Base-by-base conservation (phyloP, 495 filamentous ascomycete genomes). In the Monascus purpureus region DNA sequence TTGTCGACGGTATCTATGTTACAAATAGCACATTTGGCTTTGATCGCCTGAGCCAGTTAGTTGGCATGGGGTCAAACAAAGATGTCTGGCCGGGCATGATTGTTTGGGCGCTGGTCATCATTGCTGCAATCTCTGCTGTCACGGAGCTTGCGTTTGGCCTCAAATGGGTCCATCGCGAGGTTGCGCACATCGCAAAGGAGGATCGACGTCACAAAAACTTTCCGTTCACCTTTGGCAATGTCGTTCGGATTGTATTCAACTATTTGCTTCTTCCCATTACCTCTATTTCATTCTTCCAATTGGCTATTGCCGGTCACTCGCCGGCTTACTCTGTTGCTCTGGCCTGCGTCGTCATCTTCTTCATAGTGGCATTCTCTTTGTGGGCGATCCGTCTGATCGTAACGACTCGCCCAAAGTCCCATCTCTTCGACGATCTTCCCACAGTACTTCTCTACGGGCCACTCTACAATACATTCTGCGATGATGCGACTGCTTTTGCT, bases 21-120 rank as follows among this genome's bases (percentile, higher is more conserved):
- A 46, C 62, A 32, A 65, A 68, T 34, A 78, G 73, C 14, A 71
- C 67, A 1, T 86, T 88, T 46, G 90, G 90, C 9, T 60, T 96
- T 20, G 74, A 88, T 38, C 66, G 67, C 14, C 55, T 84, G 49
- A 76, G 79, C 27, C 86, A 94, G 42, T 64, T 85, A 37, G 75
- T 90, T n/a, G 90, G 92, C 8, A 77, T 96, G 69, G 57, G 63
- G 14, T 54, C 69, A 9, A 65, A 73, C 11, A 60, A 78, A 36
- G 88, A 97, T 51, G 76, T 96, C 28, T 96, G 90, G 90, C 80
- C 82, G 8, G 83, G 83, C 25, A 84, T 90, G 76, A 78, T 81
- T 40, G 60, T 90, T 15, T 96, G 82, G 77, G 61, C 93, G 16
- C 56, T 85, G 13, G 75, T 74, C 30, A 80, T 94, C 34, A 61